Percentiles rank a stretch among this genome's conserved stretches.
These are phyloP conservation scores for Ophiocytium majus DNA, from an alignment of 352 stramenopile species.

Conservation along the genomic window DNA sequence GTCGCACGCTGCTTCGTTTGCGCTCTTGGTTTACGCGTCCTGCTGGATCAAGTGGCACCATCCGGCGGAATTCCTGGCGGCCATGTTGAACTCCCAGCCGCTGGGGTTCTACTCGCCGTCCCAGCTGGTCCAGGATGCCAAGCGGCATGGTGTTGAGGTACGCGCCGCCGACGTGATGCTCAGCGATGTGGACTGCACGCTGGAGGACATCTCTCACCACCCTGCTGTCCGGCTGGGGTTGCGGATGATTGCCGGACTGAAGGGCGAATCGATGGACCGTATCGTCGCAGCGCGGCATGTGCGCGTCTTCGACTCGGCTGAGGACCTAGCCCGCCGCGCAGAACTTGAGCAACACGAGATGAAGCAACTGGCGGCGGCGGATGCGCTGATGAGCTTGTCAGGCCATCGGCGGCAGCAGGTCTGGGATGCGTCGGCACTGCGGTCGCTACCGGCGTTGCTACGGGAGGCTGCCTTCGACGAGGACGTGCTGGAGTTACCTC, in stretches of 20 bases:
- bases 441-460: neutral
- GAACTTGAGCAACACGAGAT: neutral
- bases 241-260: neutral
- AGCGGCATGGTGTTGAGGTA: neutral
- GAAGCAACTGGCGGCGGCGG: neutral
- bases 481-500: neutral
- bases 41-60: neutral
- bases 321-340: neutral
- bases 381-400: neutral
- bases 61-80: neutral
- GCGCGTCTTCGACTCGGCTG: neutral
- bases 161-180: neutral
- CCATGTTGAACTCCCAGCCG: neutral
- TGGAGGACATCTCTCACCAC: neutral
- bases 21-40: neutral
- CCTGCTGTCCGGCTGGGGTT: neutral
- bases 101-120: slow-evolving; percentile 3
- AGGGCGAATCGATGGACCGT: neutral
- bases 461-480: neutral
- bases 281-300: neutral
- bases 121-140: neutral
- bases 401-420: neutral
- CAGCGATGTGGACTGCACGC: slow-evolving; percentile 1
- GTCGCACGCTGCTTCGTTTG: neutral
- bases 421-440: neutral